Percentiles rank a stretch among this genome's conserved stretches.
These are phyloP conservation scores for Saksenaea oblongispora DNA, from an alignment of 371 early-diverging fungal genomes.

Conservation along the genomic window DNA sequence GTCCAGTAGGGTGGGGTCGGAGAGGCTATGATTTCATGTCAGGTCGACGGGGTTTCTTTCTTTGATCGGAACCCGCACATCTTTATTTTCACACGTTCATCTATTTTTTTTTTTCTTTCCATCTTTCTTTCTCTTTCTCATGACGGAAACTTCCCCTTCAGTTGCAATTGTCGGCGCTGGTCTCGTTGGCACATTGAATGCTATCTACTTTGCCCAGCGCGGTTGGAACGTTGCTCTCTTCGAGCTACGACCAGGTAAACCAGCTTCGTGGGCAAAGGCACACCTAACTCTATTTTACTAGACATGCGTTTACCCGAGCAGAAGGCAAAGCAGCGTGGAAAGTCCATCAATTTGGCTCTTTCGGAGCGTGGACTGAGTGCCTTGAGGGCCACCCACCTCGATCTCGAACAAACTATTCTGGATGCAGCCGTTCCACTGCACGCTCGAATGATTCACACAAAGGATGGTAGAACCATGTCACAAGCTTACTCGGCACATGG, in stretches of 20 bases:
- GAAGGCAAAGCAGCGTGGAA: constrained; percentile 58
- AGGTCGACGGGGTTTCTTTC: too few relatives aligned
- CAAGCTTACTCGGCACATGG: constrained; percentile 90
- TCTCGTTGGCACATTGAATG: constrained; percentile 88
- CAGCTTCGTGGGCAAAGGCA: too few relatives aligned
- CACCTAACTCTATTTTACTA: constrained; percentile 25
- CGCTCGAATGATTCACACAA: constrained; percentile 89
- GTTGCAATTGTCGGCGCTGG: constrained; percentile 91
- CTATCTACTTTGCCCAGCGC: constrained; percentile 89
- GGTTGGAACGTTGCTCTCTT: constrained; percentile 90
- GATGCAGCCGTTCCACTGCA: constrained; percentile 86
- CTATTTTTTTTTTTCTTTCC: background rate
- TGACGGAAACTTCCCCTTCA: constrained; percentile 11
- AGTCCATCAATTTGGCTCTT: constrained; percentile 94
- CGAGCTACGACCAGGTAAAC: constrained; percentile 86
- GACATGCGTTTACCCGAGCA: constrained; percentile 70
- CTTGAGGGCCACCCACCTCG: constrained; percentile 68
- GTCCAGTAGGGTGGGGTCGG: too few relatives aligned
- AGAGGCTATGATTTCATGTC: too few relatives aligned
- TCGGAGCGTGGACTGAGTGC: constrained; percentile 89
- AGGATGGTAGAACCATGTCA: constrained; percentile 69
- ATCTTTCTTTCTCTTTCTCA: background rate
- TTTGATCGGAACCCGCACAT: background rate
- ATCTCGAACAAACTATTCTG: constrained; percentile 66
- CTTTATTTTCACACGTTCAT: constrained; percentile 1